These are phyloP conservation scores for Diplodia scrobiculata DNA, from an alignment of 2,329 filamentous ascomycete species.

Conservation along the genomic window DNA sequence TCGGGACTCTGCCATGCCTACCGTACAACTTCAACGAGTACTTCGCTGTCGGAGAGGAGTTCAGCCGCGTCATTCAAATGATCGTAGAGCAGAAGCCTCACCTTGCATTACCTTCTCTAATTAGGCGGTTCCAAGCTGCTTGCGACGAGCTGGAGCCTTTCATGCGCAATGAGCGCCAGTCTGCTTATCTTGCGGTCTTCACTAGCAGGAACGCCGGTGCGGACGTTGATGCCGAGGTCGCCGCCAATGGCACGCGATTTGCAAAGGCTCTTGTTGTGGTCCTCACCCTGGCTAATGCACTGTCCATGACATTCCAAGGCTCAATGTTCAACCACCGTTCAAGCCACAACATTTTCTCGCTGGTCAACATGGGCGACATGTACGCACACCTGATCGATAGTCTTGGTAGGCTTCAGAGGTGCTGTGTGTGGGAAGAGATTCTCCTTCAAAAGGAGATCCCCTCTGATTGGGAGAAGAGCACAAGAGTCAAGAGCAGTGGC, in stretches of 20 bases:
- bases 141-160: conserved; percentile 63
- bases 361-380: conserved; percentile 81
- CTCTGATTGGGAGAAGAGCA: conserved; percentile 61
- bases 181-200: conserved; percentile 25
- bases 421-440: conserved; percentile 83
- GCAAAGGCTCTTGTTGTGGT: conserved; percentile 77
- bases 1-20: conserved; percentile 79
- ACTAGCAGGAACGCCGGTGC: conserved; percentile 11
- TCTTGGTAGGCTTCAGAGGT: conserved; percentile 75
- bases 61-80: conserved; percentile 73
- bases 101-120: conserved; percentile 76
- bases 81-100: conserved; percentile 80
- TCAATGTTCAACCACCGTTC: conserved; percentile 66
- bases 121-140: conserved; percentile 71
- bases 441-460: conserved; percentile 73
- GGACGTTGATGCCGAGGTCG: conserved; percentile 37
- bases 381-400: conserved; percentile 73
- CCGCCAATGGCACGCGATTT: conserved; percentile 69
- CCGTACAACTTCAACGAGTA: conserved; percentile 71
- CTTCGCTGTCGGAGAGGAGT: conserved; percentile 57
- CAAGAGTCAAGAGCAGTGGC: conserved; percentile 47
- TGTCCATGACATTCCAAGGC: conserved; percentile 71
- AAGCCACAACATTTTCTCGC: conserved; percentile 65
- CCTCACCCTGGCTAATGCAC: conserved; percentile 73
- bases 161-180: conserved; percentile 33